Base-by-base conservation (phyloP, 2,329 filamentous ascomycete species). In the Tolypocladium capitatum region DNA sequence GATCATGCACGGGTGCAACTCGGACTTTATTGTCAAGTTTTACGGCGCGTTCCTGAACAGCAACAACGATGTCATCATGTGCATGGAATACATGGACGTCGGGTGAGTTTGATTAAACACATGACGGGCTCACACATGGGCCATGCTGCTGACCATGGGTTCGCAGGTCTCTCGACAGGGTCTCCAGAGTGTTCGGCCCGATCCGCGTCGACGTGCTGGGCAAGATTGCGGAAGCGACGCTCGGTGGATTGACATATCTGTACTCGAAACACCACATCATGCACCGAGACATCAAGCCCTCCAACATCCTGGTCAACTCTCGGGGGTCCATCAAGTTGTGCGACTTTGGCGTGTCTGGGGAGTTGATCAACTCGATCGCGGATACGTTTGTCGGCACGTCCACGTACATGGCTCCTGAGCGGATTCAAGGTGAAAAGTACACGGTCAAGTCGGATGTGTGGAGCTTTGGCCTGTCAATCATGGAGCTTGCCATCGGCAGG, bases 71-170 rank as follows among this genome's bases (percentile, higher is more conserved):
- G 94, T 98, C 50, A 94, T 97, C 58, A 91, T 98, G 83, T 98
- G 92, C 67, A 98, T 98, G 92, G 92, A 98, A 66, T 97, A 98
- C 64, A 95, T 95, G 88, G 92, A 98, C 68, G 88, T 91, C 63
- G 92, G 92, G 92, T 97, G 76, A 68, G 86, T 71, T n/a, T 20
- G 11, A 13, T 28, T 5, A n/a, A n/a, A 6, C 14, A 14, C 10
- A 41, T 33, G 18, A 4, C 8, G 43, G 38, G 46, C 21, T 34
- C 8, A 14, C 27, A 18, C 5, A 14, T 21, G 21, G 16, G 38
- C 51, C 45, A 49, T 7, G 16, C 18, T 31, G 16, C 31, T 41
- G 30, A 45, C 36, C 1, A 21, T 16, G 14, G 11, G 11, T 30
- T 16, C 20, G 53, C 63, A 96, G 92, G 46, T 86, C 92, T 28